Base-by-base conservation (phyloP, 2,329 filamentous ascomycete species). In the Coniochaeta sp. region DNA sequence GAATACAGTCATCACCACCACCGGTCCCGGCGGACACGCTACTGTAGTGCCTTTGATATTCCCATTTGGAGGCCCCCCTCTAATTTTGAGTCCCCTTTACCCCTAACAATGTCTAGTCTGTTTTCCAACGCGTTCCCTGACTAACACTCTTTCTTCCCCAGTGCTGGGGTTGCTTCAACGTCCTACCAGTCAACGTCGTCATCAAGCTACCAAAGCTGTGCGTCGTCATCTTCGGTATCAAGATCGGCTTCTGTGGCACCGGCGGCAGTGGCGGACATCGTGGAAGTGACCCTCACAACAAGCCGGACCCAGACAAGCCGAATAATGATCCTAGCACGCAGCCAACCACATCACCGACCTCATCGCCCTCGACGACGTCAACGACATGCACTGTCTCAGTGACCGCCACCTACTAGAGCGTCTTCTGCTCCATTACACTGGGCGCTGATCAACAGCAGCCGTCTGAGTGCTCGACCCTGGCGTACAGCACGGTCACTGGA, bases 111-210 rank as follows among this genome's bases (percentile, higher is more conserved):
- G 6, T 6, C 12, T 30, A 7, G 6, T 30, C 28, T 12, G 7
- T 7, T 30, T 12, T 30, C n/a, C n/a, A n/a, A n/a, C 12, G 12
- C 28, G 28, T 30, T 30, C 6, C 28, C 28, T 30, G 28, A 6
- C 28, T 30, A 30, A 30, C 6, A 30, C 28, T 30, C 28, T 6
- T 12, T 30, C 28, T 7, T 30, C 6, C 12, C 28, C 12, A 45
- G 40, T 45, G 40, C 40, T 45, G 40, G 40, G 40, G 40, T 27
- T 45, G 40, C n/a, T n/a, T n/a, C n/a, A n/a, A n/a, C 18, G 26
- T 45, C 13, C 20, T 27, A 13, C 40, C 40, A 14, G 40, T 13
- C 5, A 6, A 24, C 20, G 4, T 45, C 12, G 40, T 24, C 6
- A 45, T 45, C 20, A 24, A n/a, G 22, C 13, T 45, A 12, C 40